Base-by-base conservation (phyloP, 805 yeast species). In the Sugiyamaella mastotermitis region DNA sequence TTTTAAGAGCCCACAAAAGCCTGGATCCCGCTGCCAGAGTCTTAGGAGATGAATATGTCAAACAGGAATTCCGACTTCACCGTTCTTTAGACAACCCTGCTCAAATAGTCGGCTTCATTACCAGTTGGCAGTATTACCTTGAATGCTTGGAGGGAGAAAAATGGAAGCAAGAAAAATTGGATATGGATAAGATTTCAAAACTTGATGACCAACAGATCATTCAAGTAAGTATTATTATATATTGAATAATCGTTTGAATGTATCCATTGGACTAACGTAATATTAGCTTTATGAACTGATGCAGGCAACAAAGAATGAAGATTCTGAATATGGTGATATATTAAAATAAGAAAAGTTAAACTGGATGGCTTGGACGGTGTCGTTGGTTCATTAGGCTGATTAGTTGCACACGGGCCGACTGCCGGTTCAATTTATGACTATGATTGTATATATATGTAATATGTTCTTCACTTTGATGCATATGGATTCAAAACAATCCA, bases 151-250 rank as follows among this genome's bases (percentile, higher is more conserved):
- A 47, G 40, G 68, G 71, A 25, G 82, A 75, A 9, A 65, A 67
- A 33, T 83, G 90, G 92, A 61, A 66, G 50, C 75, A 71, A 35
- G 80, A 76, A 31, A 65, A 69, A 45, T 63, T 92, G 55, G 78
- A 80, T 15, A 65, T 74, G 45, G 68, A 67, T 23, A 79, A 80
- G 38, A 65, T 92, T 46, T 83, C 80, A 35, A 84, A 83, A 57
- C 76, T 92, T 88, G 76, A 83, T 18, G 90, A 92, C 5, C 96
- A 92, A 49, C 97, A 92, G 63, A 69, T 87, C 37, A 77, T 78
- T 5, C 98, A 90, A 62, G 62, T 60, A 43, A n/a, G 58, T 48
- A 21, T 18, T 9, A 10, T 25, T 31, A 33, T 22, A 15, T 5
- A 8, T n/a, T 16, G 17, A n/a, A n/a, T 15, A 13, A 5, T 16